phyloP scores from a whole-genome alignment of 169 alveolate species.

The Babesia bigemina region DNA sequence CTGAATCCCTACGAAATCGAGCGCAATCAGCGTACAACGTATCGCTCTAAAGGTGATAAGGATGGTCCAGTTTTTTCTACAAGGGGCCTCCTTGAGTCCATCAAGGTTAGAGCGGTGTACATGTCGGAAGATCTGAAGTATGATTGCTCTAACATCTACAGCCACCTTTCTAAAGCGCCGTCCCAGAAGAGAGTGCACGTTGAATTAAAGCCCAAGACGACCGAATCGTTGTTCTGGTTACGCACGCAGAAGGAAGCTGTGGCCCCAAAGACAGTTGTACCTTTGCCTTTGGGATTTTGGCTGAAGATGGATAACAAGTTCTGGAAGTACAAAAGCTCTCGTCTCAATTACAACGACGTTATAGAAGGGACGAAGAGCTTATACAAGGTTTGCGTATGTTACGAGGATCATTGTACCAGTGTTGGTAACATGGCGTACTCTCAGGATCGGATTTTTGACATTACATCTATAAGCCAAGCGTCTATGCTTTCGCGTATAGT shows the following conservation, averaged over 20 bases:
- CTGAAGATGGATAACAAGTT: slow-evolving; percentile 4
- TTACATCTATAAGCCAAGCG: slow-evolving; percentile 9
- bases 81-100: slow-evolving; percentile 6
- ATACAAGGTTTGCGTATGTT: slow-evolving; percentile 54
- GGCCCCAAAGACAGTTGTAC: background rate
- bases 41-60: background rate
- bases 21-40: slow-evolving; percentile 3
- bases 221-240: slow-evolving; percentile 1
- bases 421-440: slow-evolving; percentile 43
- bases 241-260: background rate
- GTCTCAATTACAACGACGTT: slow-evolving; percentile 17
- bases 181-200: background rate
- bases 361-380: slow-evolving; percentile 11
- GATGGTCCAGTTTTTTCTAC: slow-evolving; percentile 9
- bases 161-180: background rate
- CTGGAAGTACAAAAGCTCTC: slow-evolving; percentile 15
- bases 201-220: too few species aligned
- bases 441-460: slow-evolving; percentile 17
- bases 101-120: slow-evolving; percentile 13
- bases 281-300: slow-evolving; percentile 50
- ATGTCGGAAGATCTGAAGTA: slow-evolving; percentile 35
- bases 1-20: slow-evolving; percentile 24
- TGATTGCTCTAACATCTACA: slow-evolving; percentile 11
- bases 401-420: slow-evolving; percentile 18
- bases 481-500: slow-evolving; percentile 11